Evolutionary conservation across 768 basidiomycete genomes (phyloP).

Genomic region (Gloeopeniophorella convolvens): DNA sequence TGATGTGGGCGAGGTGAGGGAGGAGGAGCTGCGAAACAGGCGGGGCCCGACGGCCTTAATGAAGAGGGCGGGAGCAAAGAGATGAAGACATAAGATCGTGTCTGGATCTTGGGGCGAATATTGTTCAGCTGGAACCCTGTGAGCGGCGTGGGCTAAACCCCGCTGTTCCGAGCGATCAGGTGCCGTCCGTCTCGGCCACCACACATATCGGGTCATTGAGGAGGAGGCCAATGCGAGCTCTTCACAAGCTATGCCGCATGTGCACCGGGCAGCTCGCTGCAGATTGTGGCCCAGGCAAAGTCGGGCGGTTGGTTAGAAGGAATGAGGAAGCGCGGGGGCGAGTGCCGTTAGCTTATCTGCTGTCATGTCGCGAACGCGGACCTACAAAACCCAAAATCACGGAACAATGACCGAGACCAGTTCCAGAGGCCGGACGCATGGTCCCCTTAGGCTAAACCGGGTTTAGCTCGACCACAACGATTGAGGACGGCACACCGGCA

Average conservation of each 20-base stretch:
- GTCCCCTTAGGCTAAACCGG: conserved; percentile 7
- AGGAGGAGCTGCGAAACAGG: not conserved
- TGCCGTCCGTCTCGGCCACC: conserved; percentile 5
- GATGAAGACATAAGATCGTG: conserved; percentile 9
- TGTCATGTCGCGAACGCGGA: not conserved
- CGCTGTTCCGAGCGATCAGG: conserved; percentile 16
- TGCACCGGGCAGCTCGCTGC: too few relatives aligned
- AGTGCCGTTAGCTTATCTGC: not conserved
- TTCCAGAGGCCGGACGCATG: not conserved
- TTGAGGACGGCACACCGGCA: not conserved
- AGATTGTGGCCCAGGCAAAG: not conserved
- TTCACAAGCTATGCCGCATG: too few relatives aligned
- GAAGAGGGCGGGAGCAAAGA: conserved; percentile 13
- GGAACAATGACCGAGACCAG: not conserved
- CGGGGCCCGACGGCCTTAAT: conserved; percentile 10
- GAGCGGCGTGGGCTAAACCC: conserved; percentile 5
- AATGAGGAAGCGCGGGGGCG: not conserved
- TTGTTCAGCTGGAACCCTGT: not conserved
- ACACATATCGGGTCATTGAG: not conserved
- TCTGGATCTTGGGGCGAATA: conserved; percentile 9
- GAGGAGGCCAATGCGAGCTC: too few relatives aligned
- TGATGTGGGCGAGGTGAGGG: conserved; percentile 1
- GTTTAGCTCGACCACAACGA: not conserved
- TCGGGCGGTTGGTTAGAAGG: not conserved
- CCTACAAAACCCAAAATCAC: not conserved